Conservation (phyloP, 257 asterid species). For the Ajuga chamaepitys region DNA sequence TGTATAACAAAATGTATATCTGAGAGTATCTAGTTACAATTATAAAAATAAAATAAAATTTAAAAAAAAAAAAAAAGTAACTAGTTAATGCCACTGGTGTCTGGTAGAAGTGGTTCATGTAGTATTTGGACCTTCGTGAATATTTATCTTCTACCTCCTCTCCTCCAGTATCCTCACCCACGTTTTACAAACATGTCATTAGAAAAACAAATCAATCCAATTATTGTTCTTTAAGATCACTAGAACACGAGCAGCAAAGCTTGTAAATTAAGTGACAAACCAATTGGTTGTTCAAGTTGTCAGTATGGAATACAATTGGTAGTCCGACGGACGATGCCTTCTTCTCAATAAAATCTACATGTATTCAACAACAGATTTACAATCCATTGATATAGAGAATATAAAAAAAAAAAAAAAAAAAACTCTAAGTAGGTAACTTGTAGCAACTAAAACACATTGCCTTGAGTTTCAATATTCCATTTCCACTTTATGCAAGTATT, state of each 20-base stretch:
- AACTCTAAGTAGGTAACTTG: conserved; percentile 5
- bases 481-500: conserved; percentile 1
- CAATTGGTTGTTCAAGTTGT: conserved; percentile 98
- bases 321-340: conserved; percentile 82
- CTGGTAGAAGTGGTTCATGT: conserved; percentile 74
- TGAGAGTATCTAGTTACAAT: too few relatives aligned
- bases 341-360: conserved; percentile 87
- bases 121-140: conserved; percentile 84
- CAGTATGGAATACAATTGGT: conserved; percentile 66
- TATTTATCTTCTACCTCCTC: conserved; percentile 68
- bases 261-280: conserved; percentile 31
- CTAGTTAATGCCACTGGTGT: conserved; percentile 70
- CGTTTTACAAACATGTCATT: conserved; percentile 98
- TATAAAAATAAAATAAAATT: too few relatives aligned
- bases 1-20: too few relatives aligned
- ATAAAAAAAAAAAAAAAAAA: too few relatives aligned
- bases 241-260: not conserved
- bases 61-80: too few relatives aligned
- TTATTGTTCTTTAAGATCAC: not conserved
- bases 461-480: not conserved
- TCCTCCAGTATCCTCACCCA: conserved; percentile 67
- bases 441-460: not conserved
- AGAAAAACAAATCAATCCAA: too few relatives aligned
- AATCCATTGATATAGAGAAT: not conserved
- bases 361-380: not conserved